Percentiles rank a stretch among this genome's conserved stretches.
Conservation (phyloP, 768 basidiomycete genomes). For the Rossbeevera mucosa region DNA sequence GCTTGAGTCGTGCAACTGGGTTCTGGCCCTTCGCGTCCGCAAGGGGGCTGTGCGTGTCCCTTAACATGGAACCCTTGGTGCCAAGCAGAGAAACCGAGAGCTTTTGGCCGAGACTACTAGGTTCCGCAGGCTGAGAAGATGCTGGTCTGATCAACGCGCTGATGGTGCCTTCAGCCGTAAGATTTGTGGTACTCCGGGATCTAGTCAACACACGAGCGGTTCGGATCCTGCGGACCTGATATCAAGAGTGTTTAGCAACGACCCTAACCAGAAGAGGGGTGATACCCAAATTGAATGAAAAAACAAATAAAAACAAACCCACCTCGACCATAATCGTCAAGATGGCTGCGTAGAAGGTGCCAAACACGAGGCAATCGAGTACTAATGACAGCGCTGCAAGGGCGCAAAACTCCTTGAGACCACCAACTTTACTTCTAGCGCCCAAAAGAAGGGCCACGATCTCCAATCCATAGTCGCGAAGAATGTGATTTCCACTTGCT, state of each 20-base stretch:
- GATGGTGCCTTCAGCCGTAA: constrained; percentile 28
- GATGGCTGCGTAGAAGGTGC: constrained; percentile 86
- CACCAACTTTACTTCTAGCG: constrained; percentile 80
- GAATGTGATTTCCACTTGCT: constrained; percentile 73
- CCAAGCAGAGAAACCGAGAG: constrained; percentile 36
- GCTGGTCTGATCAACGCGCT: constrained; percentile 27
- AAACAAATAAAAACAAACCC: constrained; percentile 24
- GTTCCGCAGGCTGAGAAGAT: constrained; percentile 18
- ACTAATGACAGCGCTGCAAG: constrained; percentile 84
- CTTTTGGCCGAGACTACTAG: constrained; percentile 16
- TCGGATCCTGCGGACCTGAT: constrained; percentile 67
- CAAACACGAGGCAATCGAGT: constrained; percentile 84
- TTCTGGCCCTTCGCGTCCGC: constrained; percentile 56
- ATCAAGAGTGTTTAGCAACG: constrained; percentile 5
- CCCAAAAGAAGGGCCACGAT: constrained; percentile 86
- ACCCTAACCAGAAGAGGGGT: constrained; percentile 11
- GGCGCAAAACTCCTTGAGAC: constrained; percentile 90
- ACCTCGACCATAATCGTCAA: constrained; percentile 97
- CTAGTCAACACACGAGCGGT: constrained; percentile 49
- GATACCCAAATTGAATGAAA: background rate
- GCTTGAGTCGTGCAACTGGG: constrained; percentile 83
- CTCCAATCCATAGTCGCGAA: constrained; percentile 91
- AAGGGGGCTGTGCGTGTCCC: constrained; percentile 38
- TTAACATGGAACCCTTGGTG: constrained; percentile 48
- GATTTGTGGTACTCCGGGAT: constrained; percentile 31